Evolutionary conservation across 2,329 filamentous ascomycete genomes (phyloP).

Genomic region (Monosporascus cannonballus): DNA sequence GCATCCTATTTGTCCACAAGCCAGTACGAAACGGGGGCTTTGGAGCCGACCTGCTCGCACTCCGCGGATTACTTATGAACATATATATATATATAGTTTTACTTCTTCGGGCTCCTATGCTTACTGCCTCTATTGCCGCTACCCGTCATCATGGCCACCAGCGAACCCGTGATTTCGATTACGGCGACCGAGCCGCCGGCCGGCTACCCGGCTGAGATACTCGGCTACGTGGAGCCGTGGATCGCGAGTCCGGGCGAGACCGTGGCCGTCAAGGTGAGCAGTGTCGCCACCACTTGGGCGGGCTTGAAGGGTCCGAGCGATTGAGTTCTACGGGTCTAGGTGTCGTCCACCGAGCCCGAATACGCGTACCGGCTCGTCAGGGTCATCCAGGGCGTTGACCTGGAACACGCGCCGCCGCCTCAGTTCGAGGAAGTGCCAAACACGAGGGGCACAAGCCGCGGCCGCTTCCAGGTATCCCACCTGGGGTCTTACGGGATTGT

Average conservation of each 20-base stretch:
- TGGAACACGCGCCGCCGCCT: constrained; percentile 5
- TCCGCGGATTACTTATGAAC: too few species aligned
- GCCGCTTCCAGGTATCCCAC: constrained; percentile 3
- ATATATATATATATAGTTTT: too few species aligned
- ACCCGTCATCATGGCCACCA: neutral
- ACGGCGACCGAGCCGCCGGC: neutral
- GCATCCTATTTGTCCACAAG: too few species aligned
- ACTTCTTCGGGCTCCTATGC: too few species aligned
- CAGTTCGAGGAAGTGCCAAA: constrained; percentile 2
- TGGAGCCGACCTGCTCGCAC: too few species aligned
- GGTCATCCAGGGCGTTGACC: constrained; percentile 8
- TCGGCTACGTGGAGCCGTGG: constrained; percentile 5
- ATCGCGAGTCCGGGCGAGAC: constrained; percentile 5
- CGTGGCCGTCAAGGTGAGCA: constrained; percentile 5
- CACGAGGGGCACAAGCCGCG: neutral
- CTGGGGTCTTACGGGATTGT: constrained; percentile 6
- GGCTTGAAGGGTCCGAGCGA: too few species aligned
- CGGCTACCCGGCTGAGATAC: constrained; percentile 4
- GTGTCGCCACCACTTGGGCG: too few species aligned
- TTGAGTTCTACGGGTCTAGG: constrained; percentile 1
- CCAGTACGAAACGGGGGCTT: too few species aligned
- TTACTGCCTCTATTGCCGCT: too few species aligned
- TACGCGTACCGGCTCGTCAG: constrained; percentile 10
- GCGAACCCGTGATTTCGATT: neutral
- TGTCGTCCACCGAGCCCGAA: constrained; percentile 8